A percentile compares a stretch with the other conserved stretches of the same genome.
These are phyloP conservation scores for Canna indica DNA, from an alignment of 176 grass and related monocot genomes.

Conservation along the genomic window DNA sequence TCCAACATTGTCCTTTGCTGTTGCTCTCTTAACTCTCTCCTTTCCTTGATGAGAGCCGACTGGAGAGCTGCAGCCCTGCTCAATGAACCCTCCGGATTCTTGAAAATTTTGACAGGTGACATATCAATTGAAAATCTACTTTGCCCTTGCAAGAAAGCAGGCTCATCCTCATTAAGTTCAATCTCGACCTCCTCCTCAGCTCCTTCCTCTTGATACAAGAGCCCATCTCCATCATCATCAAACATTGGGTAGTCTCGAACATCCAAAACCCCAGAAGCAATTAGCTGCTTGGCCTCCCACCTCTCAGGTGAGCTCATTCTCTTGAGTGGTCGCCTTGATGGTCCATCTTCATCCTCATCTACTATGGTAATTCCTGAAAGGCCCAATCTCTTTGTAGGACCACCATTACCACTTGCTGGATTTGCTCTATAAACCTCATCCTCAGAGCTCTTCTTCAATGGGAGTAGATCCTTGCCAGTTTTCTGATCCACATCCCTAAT, in stretches of 20 bases:
- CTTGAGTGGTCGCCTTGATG: conserved; percentile 46
- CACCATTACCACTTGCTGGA: conserved; percentile 32
- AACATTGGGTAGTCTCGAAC: conserved; percentile 60
- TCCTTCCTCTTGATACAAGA: conserved; percentile 85
- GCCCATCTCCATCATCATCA: conserved; percentile 71
- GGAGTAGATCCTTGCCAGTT: conserved; percentile 69
- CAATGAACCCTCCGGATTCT: conserved; percentile 89
- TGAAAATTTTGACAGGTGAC: conserved; percentile 94
- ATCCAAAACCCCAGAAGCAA: conserved; percentile 73
- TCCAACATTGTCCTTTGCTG: conserved; percentile 97
- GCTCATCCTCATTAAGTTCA: conserved; percentile 90
- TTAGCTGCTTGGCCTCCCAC: conserved; percentile 88
- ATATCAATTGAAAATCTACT: conserved; percentile 76
- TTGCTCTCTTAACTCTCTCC: conserved; percentile 80
- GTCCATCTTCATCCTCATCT: conserved; percentile 53
- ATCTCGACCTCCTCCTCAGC: conserved; percentile 81
- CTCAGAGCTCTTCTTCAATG: conserved; percentile 33
- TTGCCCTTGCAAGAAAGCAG: conserved; percentile 81
- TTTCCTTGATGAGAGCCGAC: conserved; percentile 87
- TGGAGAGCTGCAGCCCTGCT: conserved; percentile 82
- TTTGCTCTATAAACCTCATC: conserved; percentile 43
- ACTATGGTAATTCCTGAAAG: conserved; percentile 74
- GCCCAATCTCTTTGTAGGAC: conserved; percentile 37
- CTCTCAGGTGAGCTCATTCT: conserved; percentile 87
- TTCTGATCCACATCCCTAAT: conserved; percentile 87